Evolutionary conservation across 345 rosid species (phyloP).

Genomic region (Eucalyptus marginata): DNA sequence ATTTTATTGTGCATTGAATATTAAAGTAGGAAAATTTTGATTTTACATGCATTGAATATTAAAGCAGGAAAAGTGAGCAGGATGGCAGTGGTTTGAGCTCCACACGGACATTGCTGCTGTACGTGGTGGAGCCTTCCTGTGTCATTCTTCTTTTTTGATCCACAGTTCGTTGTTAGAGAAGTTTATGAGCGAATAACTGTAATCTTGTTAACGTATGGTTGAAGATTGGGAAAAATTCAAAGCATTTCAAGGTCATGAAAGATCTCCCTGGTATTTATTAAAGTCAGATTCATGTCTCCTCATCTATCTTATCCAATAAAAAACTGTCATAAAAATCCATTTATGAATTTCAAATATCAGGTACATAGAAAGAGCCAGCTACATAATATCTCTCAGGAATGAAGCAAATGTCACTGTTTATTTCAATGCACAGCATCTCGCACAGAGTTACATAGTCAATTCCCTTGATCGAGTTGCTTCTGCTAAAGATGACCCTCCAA

Average conservation of each 20-base stretch:
- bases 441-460: neutral
- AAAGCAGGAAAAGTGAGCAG: neutral
- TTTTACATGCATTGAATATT: neutral
- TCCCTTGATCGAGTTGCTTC: neutral
- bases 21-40: neutral
- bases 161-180: neutral
- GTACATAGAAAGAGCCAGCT: neutral
- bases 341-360: neutral
- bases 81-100: neutral
- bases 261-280: neutral
- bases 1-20: neutral
- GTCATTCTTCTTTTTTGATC: neutral
- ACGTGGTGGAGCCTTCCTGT: neutral
- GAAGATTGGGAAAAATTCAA: neutral
- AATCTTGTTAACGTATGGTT: neutral
- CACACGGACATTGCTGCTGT: neutral
- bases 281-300: neutral
- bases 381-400: neutral
- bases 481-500: conserved; percentile 41
- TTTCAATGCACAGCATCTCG: neutral
- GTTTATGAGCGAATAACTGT: neutral
- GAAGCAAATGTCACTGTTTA: neutral
- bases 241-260: neutral
- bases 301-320: neutral
- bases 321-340: neutral